Percentiles rank a stretch among this genome's conserved stretches.
Evolutionary conservation across 2,329 filamentous ascomycete species (phyloP).

Genomic region (Nectriaceae sp.): DNA sequence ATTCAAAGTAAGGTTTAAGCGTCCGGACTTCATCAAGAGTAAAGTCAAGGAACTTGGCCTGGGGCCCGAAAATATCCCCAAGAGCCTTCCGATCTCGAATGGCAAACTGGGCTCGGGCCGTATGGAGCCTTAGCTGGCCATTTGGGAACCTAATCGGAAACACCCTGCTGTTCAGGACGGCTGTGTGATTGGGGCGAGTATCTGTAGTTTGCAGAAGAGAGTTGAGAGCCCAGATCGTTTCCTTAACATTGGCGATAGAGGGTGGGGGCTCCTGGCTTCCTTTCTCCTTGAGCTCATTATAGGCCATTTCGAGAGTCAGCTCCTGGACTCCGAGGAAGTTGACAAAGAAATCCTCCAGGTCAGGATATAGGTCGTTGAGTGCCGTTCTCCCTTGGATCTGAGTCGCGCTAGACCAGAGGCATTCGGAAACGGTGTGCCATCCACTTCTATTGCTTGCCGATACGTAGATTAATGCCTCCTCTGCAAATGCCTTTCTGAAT

Average conservation of each 20-base stretch:
- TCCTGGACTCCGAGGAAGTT: constrained; percentile 29
- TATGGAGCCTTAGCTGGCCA: constrained; percentile 12
- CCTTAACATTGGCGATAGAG: constrained; percentile 28
- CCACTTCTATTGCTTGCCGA: neutral
- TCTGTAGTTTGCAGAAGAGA: constrained; percentile 26
- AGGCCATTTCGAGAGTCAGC: constrained; percentile 33
- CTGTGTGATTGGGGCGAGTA: constrained; percentile 2
- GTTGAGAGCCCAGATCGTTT: constrained; percentile 34
- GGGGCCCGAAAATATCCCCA: constrained; percentile 25
- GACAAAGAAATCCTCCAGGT: constrained; percentile 34
- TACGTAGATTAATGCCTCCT: constrained; percentile 16
- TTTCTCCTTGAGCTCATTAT: constrained; percentile 30
- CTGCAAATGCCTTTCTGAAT: constrained; percentile 4
- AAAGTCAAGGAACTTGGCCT: constrained; percentile 38
- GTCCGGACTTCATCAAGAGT: constrained; percentile 32
- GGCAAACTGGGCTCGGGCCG: constrained; percentile 28
- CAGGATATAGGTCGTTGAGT: constrained; percentile 30
- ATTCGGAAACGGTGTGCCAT: constrained; percentile 33
- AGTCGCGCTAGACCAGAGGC: constrained; percentile 37
- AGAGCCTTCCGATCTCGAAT: constrained; percentile 36
- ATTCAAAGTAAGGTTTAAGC: constrained; percentile 35
- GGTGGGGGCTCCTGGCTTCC: constrained; percentile 3
- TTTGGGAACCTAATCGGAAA: constrained; percentile 28
- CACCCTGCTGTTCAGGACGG: constrained; percentile 11
- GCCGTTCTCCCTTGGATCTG: constrained; percentile 27